phyloP scores from a whole-genome alignment of 306 rosid genomes.

The Sechiopsis laciniata region DNA sequence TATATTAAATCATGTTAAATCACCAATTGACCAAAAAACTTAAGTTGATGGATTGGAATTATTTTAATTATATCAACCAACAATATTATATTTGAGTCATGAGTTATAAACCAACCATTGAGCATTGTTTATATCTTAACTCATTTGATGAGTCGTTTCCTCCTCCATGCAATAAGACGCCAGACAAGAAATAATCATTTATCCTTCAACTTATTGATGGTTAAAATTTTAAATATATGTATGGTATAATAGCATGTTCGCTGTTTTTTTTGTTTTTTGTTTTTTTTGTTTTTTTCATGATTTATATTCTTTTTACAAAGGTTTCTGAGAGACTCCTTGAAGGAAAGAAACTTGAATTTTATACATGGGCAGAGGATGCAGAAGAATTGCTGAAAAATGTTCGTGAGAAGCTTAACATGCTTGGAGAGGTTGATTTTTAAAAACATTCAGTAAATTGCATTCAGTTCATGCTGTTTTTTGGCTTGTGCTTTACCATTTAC shows the following conservation, averaged over 20 bases:
- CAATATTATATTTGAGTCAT: neutral
- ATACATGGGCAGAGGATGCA: slow-evolving; percentile 63
- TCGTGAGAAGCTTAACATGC: slow-evolving; percentile 74
- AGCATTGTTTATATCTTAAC: neutral
- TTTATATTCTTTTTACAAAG: slow-evolving; percentile 34
- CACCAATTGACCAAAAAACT: too few species aligned
- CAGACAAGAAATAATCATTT: neutral
- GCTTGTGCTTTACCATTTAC: neutral
- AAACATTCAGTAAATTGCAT: neutral
- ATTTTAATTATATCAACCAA: too few species aligned
- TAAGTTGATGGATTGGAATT: too few species aligned
- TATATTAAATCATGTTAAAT: too few species aligned
- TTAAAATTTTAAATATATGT: neutral
- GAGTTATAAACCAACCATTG: neutral
- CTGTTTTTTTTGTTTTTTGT: neutral
- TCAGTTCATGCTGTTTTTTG: neutral
- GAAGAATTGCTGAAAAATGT: slow-evolving; percentile 51
- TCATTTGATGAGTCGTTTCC: neutral
- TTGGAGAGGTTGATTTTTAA: slow-evolving; percentile 52
- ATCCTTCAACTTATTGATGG: neutral
- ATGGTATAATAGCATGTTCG: neutral
- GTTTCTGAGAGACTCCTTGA: slow-evolving; percentile 59
- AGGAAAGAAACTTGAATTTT: slow-evolving; percentile 67
- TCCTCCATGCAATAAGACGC: neutral
- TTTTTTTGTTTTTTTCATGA: neutral